These are phyloP conservation scores for Citrullus mucosospermus DNA, from an alignment of 306 rosid genomes.

Conservation along the genomic window DNA sequence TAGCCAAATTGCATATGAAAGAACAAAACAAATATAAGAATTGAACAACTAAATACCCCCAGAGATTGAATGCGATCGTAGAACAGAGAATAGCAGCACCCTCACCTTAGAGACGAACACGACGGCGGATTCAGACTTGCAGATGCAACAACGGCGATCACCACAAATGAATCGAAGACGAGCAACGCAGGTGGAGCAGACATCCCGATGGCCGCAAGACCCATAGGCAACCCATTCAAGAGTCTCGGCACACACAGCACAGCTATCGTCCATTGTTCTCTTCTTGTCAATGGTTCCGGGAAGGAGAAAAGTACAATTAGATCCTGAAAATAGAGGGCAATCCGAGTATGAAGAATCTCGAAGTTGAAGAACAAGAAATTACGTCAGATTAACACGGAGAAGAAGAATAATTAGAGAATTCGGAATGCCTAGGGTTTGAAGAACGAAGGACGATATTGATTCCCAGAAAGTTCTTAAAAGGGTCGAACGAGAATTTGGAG, in stretches of 20 bases:
- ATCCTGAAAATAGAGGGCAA: background rate
- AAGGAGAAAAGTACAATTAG: background rate
- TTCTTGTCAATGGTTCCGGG: conserved; percentile 2
- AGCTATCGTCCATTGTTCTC: conserved; percentile 67
- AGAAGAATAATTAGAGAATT: background rate
- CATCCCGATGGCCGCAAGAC: conserved; percentile 80
- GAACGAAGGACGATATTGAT: background rate
- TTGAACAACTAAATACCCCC: background rate
- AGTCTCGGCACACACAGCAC: conserved; percentile 92
- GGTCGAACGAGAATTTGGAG: background rate
- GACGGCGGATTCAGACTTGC: conserved; percentile 57
- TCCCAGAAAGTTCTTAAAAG: background rate
- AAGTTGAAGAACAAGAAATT: background rate
- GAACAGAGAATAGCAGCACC: background rate
- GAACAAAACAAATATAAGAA: background rate
- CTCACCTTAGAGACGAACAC: conserved; percentile 75
- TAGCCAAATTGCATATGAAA: background rate
- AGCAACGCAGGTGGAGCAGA: conserved; percentile 86
- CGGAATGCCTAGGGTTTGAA: background rate
- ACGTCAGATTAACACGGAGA: background rate
- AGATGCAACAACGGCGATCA: conserved; percentile 80
- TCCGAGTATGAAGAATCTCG: background rate
- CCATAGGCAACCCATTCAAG: conserved; percentile 97
- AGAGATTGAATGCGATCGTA: background rate
- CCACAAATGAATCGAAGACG: conserved; percentile 95